Conservation (phyloP, 345 rosid species). For the Eutrema japonicum region DNA sequence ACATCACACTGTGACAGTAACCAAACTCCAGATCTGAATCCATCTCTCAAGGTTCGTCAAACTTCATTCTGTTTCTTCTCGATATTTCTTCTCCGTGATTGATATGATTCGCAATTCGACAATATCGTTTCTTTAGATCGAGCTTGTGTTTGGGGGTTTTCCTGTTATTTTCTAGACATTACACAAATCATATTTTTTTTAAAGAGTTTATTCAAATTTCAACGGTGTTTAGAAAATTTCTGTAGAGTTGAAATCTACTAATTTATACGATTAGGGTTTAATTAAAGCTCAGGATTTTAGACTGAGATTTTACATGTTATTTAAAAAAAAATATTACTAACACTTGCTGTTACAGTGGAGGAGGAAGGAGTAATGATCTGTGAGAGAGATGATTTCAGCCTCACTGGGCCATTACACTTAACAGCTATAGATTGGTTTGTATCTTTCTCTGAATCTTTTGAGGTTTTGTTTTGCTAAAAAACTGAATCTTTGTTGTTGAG, state of each 20-base stretch:
- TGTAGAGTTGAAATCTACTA: not conserved
- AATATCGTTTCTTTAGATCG: not conserved
- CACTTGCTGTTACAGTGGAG: slow-evolving; percentile 11
- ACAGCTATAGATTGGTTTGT: slow-evolving; percentile 67
- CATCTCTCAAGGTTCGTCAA: slow-evolving; percentile 25
- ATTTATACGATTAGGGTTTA: not conserved
- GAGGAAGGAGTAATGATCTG: slow-evolving; percentile 52
- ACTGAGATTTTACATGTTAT: not conserved
- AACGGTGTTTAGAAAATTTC: not conserved
- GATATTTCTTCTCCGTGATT: not conserved
- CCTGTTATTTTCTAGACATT: not conserved
- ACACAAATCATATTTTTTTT: not conserved
- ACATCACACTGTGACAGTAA: slow-evolving; percentile 16
- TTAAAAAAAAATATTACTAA: not conserved
- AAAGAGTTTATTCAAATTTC: not conserved
- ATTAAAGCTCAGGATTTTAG: not conserved
- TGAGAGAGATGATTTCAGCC: slow-evolving; percentile 69
- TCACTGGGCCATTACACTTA: slow-evolving; percentile 72
- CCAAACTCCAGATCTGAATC: slow-evolving; percentile 35
- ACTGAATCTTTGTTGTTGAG: not conserved
- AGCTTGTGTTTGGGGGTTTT: not conserved
- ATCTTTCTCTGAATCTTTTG: not conserved
- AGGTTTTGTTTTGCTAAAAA: not conserved
- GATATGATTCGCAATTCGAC: not conserved
- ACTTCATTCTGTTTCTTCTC: not conserved